Base-by-base conservation (phyloP, 2,329 filamentous ascomycete species). In the Colletotrichum acutatum region DNA sequence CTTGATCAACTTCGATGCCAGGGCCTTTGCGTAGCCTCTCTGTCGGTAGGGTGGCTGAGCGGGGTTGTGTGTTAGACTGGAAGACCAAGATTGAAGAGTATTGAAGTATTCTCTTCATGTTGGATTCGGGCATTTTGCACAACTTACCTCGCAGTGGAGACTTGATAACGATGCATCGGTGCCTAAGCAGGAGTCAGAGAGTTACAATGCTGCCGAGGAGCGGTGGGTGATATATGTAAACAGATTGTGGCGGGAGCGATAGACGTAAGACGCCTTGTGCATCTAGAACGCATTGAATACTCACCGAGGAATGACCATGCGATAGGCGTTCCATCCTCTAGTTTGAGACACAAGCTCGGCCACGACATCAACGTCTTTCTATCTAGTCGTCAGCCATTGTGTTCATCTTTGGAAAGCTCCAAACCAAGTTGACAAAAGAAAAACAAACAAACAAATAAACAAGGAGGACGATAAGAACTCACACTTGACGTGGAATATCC, bases 261-360 rank as follows among this genome's bases (percentile, higher is more conserved):
- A 19, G 16, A 42, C 19, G 16, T 8, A 19, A 19, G 16, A 42
- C 16, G 37, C 32, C 11, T 34, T 34, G 37, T 3, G 9, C 19
- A 42, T 19, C 16, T 7, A 7, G 37, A 42, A 42, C 37, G n/a
- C 12, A 32, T 7, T 6, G 6, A 54, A 9, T 3, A 60, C 75
- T 34, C 68, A 84, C 86, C 85, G 5, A 90, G 78, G 63, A 94
- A 93, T 0, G 87, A 88, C 92, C 92, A 94, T 0, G 91, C 90
- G 5, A 94, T 82, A 0, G 88, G 85, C 1, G 82, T 86, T 1
- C 84, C 85, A 22, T 87, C 84, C 1, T 80, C 77, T 0, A 84
- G 78, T 65, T 86, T 85, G 24, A 91, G 80, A 1, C 84, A 82
- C 49, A 84, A 79, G 74, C 84, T 89, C 2, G 87, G 87, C 54